A percentile compares a stretch with the other conserved stretches of the same genome.
phyloP scores from a whole-genome alignment of 75 land plant species.

The Ceratopteris richardii region DNA sequence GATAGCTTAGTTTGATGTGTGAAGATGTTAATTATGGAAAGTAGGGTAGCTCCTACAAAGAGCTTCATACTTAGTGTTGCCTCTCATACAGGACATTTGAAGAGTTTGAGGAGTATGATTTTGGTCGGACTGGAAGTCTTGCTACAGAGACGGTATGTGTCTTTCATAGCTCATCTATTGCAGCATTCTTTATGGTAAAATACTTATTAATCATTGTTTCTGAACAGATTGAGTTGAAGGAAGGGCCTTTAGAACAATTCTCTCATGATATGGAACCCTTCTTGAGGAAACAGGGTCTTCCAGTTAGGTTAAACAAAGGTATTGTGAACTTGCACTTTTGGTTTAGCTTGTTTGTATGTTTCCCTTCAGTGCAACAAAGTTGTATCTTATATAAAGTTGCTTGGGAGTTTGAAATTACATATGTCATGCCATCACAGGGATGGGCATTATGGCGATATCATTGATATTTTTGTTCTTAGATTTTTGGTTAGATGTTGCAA shows the following conservation, averaged over 20 bases:
- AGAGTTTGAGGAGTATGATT: constrained; percentile 72
- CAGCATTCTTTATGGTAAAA: neutral
- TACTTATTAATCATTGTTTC: neutral
- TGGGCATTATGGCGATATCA: no score
- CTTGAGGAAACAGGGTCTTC: constrained; percentile 88
- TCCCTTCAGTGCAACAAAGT: no score
- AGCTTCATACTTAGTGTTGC: neutral
- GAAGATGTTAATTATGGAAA: no score
- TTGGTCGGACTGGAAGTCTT: constrained; percentile 83
- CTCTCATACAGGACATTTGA: constrained; percentile 53
- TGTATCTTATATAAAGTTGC: no score
- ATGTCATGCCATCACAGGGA: no score
- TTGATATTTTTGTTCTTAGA: no score
- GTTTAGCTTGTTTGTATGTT: neutral
- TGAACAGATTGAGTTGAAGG: constrained; percentile 69
- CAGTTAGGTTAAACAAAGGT: constrained; percentile 91
- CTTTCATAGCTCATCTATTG: neutral
- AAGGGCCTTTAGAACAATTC: constrained; percentile 91
- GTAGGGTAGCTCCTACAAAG: neutral
- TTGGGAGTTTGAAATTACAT: no score
- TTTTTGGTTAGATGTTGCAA: no score
- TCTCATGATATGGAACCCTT: constrained; percentile 98
- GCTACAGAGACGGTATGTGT: constrained; percentile 69
- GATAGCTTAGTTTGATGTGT: no score
- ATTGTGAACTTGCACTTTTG: neutral